Base-by-base conservation (phyloP, 352 stramenopile genomes). In the Globisporangium nagaii region DNA sequence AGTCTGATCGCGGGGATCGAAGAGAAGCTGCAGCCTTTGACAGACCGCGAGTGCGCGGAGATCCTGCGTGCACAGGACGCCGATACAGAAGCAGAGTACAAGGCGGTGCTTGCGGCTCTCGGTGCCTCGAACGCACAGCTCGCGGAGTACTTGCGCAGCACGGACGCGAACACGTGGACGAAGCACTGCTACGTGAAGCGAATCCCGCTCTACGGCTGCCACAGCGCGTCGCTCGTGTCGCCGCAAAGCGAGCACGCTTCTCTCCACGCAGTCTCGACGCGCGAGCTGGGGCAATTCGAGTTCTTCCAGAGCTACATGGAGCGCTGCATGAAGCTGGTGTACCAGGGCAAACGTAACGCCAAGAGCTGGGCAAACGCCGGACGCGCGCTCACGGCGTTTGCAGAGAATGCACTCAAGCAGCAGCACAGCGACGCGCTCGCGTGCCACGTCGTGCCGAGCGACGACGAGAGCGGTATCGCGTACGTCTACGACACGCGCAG, bases 231-330 rank as follows among this genome's bases (percentile, higher is more conserved):
- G 12, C 42, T 76, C 17, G 53, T 52, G 8, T 54, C 62, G 42
- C 65, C 68, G 36, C n/a, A 36, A 12, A 47, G 53, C 7, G 56
- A 73, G 25, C 63, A 65, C 20, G 56, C 51, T n/a, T n/a, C n/a
- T 2, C 43, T 55, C 17, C 57, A 52, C 3, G 11, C 31, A 3
- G 51, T 59, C 34, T 44, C 65, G 22, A 59, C 51, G 12, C 50
- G 65, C 10, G 62, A 65, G 15, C 43, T 68, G 35, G 56, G 66
- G 6, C 70, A 66, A 2, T 79, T 79, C 31, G 66, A 74, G 37
- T 75, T 79, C 30, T 79, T 76, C 39, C 68, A 74, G 48, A 39
- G 58, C 11, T 79, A 75, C 39, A 79, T 79, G 70, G 67, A 79
- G 53, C 65, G 67, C 31, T 73, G 65, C 25, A 77, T 77, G 70